A percentile compares a stretch with the other conserved stretches of the same genome.
These are phyloP conservation scores for Centella asiatica DNA, from an alignment of 129 eudicot species.

Conservation along the genomic window DNA sequence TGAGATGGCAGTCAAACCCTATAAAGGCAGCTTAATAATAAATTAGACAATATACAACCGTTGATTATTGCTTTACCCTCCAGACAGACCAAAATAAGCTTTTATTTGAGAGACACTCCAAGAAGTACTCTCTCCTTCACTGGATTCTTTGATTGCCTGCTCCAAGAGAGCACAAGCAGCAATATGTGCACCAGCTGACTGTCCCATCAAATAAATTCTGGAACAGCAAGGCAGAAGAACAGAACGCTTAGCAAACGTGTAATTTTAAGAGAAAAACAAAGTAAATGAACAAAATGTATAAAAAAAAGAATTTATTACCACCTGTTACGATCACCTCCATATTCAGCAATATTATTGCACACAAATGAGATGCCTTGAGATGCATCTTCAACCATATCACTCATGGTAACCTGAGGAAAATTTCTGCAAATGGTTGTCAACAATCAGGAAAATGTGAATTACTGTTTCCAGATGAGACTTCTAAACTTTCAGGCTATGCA, in stretches of 20 bases:
- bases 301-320: conserved; percentile 6
- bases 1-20: background rate
- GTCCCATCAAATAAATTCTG: conserved; percentile 90
- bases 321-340: conserved; percentile 99
- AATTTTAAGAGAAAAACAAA: background rate
- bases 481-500: too few relatives aligned
- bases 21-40: background rate
- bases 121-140: conserved; percentile 51
- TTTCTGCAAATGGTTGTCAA: conserved; percentile 41
- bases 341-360: conserved; percentile 85
- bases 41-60: background rate
- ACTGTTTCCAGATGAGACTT: too few relatives aligned
- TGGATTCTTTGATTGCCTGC: conserved; percentile 80
- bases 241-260: background rate
- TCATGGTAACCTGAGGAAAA: conserved; percentile 84
- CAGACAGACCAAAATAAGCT: conserved; percentile 91
- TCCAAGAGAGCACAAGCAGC: conserved; percentile 88
- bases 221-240: conserved; percentile 7
- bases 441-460: too few relatives aligned
- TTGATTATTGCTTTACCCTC: conserved; percentile 53
- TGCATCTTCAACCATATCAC: conserved; percentile 95
- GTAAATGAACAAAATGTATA: background rate
- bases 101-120: conserved; percentile 88
- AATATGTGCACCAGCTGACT: conserved; percentile 98
- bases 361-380: conserved; percentile 88